Base-by-base conservation (phyloP, 768 basidiomycete genomes). In the Rhizopogon roseolus region DNA sequence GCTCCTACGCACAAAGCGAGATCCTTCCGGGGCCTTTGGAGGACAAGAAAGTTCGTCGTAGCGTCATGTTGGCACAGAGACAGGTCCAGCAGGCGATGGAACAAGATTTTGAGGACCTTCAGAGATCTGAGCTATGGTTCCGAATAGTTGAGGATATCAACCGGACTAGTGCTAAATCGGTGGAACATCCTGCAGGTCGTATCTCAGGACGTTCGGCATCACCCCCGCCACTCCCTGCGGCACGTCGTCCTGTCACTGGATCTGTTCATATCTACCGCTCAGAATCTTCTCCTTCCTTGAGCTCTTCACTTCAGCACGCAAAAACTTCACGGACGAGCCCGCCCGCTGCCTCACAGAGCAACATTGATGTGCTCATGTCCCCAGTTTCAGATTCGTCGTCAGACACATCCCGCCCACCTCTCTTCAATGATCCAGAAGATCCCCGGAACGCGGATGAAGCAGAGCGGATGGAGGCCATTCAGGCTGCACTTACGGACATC, bases 401-500 rank as follows among this genome's bases (percentile, higher is more conserved):
- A 1, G 77, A 82, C 25, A 70, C 77, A n/a, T 69, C 81, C 1
- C 77, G 90, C 42, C 83, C 86, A 0, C 90, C 90, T 7, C 74
- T 95, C 19, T 94, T 95, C 57, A 82, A 87, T 59, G 88, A 91
- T 60, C 85, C 88, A 1, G 86, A 88, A 56, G 88, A 92, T 55
- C 65, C 59, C 3, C 70, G 56, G 55, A 81, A 76, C 55, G 73
- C 72, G 57, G 84, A 81, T 44, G 88, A 96, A 67, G 81, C 88
- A 49, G 79, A 88, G 60, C 79, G 93, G 38, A 97, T 98, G 84
- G 93, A 94, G 62, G 95, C 96, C 3, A 97, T 98, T 17, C 93
- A 94, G 62, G 94, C 94, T 7, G 97, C 97, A 4, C 74, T 99
- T 57, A 94, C 91, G 9, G 92, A 96, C 65, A 98, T 99, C 66